phyloP scores from a whole-genome alignment of 75 land plant genomes.

The Cupressus sempervirens region DNA sequence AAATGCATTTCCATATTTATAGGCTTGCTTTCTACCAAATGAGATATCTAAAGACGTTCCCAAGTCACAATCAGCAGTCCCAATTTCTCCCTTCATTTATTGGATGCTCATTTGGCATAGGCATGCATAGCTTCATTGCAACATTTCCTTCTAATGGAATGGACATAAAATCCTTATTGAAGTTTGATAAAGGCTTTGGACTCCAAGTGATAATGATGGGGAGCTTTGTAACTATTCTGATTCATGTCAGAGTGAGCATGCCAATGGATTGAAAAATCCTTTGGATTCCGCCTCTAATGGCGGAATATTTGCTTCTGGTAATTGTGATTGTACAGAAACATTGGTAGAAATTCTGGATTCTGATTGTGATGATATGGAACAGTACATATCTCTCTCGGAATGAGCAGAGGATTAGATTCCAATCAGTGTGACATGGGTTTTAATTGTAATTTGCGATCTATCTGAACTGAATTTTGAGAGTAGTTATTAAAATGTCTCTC shows the following conservation, averaged over 20 bases:
- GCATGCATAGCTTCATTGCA: not conserved
- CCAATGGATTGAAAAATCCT: not conserved
- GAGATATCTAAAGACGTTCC: not conserved
- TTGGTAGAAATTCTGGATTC: not conserved
- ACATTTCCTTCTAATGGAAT: not conserved
- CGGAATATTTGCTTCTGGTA: not conserved
- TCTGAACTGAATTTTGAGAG: not conserved
- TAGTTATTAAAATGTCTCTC: not conserved
- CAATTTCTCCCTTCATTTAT: not conserved
- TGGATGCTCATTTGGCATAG: not conserved
- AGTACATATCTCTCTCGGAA: not conserved
- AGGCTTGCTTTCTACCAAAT: not conserved
- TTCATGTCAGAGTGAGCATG: conserved; percentile 3
- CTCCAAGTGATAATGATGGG: not conserved
- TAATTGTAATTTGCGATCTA: not conserved
- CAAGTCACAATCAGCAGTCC: not conserved
- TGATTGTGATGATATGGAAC: conserved; percentile 3
- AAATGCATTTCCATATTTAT: not conserved
- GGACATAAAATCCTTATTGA: not conserved
- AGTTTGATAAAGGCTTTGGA: not conserved
- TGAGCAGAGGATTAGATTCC: not conserved
- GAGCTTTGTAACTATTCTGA: not conserved
- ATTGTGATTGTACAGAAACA: not conserved
- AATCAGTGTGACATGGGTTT: not conserved
- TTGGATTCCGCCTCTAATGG: not conserved